Percentiles rank a stretch among this genome's conserved stretches.
phyloP scores from a whole-genome alignment of 169 alveolate species.

The Cryptosporidium sp. region DNA sequence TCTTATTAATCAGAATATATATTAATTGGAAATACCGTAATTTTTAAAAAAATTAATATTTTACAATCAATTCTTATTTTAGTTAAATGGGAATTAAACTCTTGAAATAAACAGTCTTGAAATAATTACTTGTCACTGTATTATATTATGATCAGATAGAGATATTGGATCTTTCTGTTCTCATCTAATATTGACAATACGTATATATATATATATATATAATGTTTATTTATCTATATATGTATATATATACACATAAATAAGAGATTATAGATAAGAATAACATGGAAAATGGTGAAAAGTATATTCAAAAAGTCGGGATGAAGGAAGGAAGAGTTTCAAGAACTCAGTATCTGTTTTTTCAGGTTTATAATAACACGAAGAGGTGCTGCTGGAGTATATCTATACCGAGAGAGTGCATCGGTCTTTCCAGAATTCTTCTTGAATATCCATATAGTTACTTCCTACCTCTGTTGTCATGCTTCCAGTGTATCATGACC shows the following conservation, averaged over 20 bases:
- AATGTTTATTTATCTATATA: too few relatives aligned
- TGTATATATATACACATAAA: neutral
- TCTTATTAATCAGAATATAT: neutral
- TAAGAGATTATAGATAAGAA: neutral
- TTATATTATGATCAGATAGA: conserved; percentile 6
- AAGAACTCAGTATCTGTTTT: conserved; percentile 48
- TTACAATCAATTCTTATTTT: neutral
- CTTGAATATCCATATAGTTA: conserved; percentile 66
- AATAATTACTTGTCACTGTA: neutral
- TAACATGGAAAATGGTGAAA: conserved; percentile 72
- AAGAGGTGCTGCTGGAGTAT: conserved; percentile 69
- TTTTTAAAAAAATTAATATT: neutral
- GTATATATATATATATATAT: neutral
- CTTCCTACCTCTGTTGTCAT: conserved; percentile 49
- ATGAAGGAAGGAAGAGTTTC: conserved; percentile 67
- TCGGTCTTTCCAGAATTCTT: conserved; percentile 42
- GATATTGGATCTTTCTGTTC: neutral
- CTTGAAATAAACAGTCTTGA: neutral
- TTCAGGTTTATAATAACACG: conserved; percentile 66
- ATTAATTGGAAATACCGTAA: neutral
- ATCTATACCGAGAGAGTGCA: conserved; percentile 66
- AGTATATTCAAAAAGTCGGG: conserved; percentile 58
- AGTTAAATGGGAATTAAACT: neutral
- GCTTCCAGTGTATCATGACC: conserved; percentile 62
- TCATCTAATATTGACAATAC: neutral